Evolutionary conservation across 257 asterid species (phyloP).

Genomic region (Scutellaria minor): DNA sequence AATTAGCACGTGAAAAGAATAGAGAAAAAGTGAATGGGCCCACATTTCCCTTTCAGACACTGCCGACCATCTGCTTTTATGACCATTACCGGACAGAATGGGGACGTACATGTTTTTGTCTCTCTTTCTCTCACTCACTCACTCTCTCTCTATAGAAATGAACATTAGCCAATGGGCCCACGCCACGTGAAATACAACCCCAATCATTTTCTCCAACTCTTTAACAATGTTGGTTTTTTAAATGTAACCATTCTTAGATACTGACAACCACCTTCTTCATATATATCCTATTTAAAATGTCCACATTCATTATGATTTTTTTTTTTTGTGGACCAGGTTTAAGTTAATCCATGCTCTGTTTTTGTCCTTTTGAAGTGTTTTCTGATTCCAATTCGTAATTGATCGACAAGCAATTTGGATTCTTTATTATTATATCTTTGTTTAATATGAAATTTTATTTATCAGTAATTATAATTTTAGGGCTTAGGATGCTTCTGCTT

Average conservation of each 20-base stretch:
- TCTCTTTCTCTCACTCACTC: neutral
- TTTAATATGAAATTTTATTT: too few species aligned
- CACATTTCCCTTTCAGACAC: conserved; percentile 26
- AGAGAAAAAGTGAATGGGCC: conserved; percentile 26
- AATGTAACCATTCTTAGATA: conserved; percentile 6
- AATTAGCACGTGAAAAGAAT: neutral
- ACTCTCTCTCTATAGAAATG: neutral
- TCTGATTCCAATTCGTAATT: neutral
- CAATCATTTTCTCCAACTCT: conserved; percentile 1
- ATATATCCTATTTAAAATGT: neutral
- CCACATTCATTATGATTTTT: conserved; percentile 11
- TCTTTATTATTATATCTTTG: neutral
- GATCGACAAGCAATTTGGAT: neutral
- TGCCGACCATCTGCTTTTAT: conserved; percentile 41
- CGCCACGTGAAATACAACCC: conserved; percentile 30
- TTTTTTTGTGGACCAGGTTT: conserved; percentile 25
- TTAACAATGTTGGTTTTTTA: neutral
- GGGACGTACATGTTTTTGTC: neutral
- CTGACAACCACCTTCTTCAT: conserved; percentile 19
- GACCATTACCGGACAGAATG: neutral
- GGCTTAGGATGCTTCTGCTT: conserved; percentile 19
- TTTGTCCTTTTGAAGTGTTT: neutral
- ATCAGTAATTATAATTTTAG: neutral
- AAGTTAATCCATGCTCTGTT: neutral
- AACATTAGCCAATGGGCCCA: neutral